These are phyloP conservation scores for Austroboletus eburneus DNA, from an alignment of 768 basidiomycete genomes.

Conservation along the genomic window DNA sequence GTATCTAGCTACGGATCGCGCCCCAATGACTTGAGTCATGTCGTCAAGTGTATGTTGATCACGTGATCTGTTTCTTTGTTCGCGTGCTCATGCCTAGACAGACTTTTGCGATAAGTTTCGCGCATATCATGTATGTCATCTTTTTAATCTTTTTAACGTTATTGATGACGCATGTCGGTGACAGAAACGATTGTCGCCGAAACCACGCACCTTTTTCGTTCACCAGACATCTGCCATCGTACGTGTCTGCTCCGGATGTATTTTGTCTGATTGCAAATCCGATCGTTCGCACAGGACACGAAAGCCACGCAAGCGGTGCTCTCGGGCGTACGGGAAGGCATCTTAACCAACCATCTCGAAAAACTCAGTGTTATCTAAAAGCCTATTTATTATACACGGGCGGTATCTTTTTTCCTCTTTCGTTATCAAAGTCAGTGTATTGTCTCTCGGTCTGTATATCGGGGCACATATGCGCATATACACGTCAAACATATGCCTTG, in stretches of 20 bases:
- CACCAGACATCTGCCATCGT: slow-evolving; percentile 72
- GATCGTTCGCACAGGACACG: slow-evolving; percentile 30
- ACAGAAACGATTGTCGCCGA: slow-evolving; percentile 55
- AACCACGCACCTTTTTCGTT: slow-evolving; percentile 56
- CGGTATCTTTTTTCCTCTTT: too few relatives aligned
- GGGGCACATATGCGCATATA: too few relatives aligned
- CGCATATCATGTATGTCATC: slow-evolving; percentile 50
- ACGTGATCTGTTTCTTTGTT: not conserved
- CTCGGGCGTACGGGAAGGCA: slow-evolving; percentile 41
- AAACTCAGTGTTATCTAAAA: slow-evolving; percentile 26
- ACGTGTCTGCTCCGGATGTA: slow-evolving; percentile 21
- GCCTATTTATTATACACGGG: not conserved
- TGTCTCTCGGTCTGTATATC: too few relatives aligned
- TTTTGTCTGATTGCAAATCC: not conserved
- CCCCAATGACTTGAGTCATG: slow-evolving; percentile 54
- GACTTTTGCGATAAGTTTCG: slow-evolving; percentile 71
- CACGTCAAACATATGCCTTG: too few relatives aligned
- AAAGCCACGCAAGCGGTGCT: slow-evolving; percentile 36
- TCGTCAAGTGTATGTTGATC: slow-evolving; percentile 54
- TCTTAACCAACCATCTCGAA: slow-evolving; percentile 31
- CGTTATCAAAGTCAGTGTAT: too few relatives aligned
- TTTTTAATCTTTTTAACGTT: not conserved
- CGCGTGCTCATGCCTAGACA: slow-evolving; percentile 20
- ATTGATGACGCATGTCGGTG: slow-evolving; percentile 1
- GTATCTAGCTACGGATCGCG: slow-evolving; percentile 59